Percentiles rank a stretch among this genome's conserved stretches.
Evolutionary conservation across 345 rosid genomes (phyloP).

Genomic region (Trapa bicornis): DNA sequence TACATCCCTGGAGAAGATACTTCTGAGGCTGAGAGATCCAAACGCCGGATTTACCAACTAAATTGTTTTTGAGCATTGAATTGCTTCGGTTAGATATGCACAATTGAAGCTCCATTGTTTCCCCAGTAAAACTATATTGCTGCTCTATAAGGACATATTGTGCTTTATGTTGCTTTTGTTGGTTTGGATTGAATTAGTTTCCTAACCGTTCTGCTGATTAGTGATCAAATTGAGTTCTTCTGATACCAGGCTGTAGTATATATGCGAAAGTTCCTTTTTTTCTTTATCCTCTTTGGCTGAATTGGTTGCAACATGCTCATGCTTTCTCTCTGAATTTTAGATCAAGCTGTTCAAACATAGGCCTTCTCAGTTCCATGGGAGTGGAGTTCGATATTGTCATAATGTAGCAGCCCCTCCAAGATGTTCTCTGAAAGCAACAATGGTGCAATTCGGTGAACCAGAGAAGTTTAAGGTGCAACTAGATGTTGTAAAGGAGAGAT

Average conservation of each 20-base stretch:
- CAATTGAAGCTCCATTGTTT: too few species aligned
- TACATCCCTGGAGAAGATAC: neutral
- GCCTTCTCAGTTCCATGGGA: constrained; percentile 9
- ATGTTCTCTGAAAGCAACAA: constrained; percentile 12
- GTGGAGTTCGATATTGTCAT: neutral
- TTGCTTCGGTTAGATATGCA: neutral
- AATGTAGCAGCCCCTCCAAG: constrained; percentile 1
- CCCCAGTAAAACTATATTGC: neutral
- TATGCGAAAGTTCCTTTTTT: neutral
- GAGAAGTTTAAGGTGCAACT: constrained; percentile 17
- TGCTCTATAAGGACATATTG: neutral
- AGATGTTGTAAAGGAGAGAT: constrained; percentile 14
- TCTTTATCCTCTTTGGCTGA: neutral
- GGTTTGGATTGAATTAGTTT: too few species aligned
- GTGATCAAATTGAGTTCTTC: neutral
- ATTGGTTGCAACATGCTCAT: neutral
- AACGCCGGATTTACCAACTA: too few species aligned
- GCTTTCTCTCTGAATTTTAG: constrained; percentile 8
- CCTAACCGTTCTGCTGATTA: neutral
- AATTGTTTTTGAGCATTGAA: too few species aligned
- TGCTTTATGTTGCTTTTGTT: too few species aligned
- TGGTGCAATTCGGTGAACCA: constrained; percentile 22
- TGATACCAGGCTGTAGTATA: neutral
- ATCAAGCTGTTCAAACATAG: constrained; percentile 15
- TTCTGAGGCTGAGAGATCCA: too few species aligned